These are phyloP conservation scores for Neonectria neomacrospora DNA, from an alignment of 2,329 filamentous ascomycete genomes.

Conservation along the genomic window DNA sequence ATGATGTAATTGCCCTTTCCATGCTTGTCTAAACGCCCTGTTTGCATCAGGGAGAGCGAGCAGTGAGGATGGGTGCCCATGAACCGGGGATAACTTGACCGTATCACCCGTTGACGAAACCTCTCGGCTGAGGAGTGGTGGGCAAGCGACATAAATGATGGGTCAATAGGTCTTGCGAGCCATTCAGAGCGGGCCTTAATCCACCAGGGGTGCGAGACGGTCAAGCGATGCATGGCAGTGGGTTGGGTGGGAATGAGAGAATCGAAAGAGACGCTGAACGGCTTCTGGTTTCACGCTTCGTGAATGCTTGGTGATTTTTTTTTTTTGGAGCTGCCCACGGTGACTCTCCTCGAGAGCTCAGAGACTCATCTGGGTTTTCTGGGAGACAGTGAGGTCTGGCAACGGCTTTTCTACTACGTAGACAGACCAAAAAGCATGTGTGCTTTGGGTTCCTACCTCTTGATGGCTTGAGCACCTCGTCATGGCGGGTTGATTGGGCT, in stretches of 20 bases:
- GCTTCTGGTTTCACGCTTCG: not conserved
- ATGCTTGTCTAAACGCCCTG: conserved; percentile 1
- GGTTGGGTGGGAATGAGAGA: conserved; percentile 8
- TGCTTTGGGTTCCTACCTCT: not conserved
- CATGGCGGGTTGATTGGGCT: not conserved
- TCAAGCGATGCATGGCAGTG: conserved; percentile 11
- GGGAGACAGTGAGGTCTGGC: not conserved
- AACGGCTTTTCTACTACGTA: not conserved
- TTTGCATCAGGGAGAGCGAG: conserved; percentile 16
- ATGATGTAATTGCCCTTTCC: conserved; percentile 18
- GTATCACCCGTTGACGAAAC: conserved; percentile 14
- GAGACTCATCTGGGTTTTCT: not conserved
- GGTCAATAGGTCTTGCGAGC: conserved; percentile 7
- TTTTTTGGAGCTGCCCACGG: not conserved
- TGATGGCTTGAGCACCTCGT: not conserved
- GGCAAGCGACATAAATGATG: conserved; percentile 20
- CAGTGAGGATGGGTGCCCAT: conserved; percentile 12
- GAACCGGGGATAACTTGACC: conserved; percentile 38
- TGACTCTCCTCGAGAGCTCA: not conserved
- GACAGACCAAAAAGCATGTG: not conserved
- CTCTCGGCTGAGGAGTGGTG: conserved; percentile 19
- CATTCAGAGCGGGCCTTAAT: conserved; percentile 14
- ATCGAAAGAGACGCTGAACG: not conserved
- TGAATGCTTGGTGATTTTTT: not conserved
- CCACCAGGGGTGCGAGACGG: conserved; percentile 26